Evolutionary conservation across 805 yeast genomes (phyloP).

Genomic region (Hanseniaspora nectarophila): DNA sequence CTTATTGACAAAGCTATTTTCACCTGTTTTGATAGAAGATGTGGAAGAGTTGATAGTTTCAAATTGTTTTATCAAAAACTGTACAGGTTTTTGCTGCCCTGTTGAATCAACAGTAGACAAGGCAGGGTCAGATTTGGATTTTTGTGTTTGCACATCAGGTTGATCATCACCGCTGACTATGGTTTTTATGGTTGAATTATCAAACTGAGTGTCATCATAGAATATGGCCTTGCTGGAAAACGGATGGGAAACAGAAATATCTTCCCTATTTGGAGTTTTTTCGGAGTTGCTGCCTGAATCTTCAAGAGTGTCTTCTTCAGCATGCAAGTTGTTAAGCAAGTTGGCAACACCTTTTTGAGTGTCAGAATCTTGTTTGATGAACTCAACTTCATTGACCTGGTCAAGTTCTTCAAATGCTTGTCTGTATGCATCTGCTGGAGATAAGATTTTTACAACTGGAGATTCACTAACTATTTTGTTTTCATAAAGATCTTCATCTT

Average conservation of each 20-base stretch:
- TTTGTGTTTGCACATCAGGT: background rate
- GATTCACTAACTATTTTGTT: background rate
- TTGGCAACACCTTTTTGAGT: background rate
- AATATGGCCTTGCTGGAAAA: background rate
- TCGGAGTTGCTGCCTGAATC: background rate
- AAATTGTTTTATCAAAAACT: slow-evolving; percentile 1
- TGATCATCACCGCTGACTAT: background rate
- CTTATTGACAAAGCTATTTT: slow-evolving; percentile 5
- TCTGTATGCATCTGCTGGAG: background rate
- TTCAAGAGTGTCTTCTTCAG: background rate
- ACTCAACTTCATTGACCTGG: background rate
- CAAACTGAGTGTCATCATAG: background rate
- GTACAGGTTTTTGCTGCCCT: slow-evolving; percentile 3
- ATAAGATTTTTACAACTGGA: background rate
- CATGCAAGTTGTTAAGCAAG: background rate
- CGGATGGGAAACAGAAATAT: background rate
- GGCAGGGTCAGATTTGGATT: background rate
- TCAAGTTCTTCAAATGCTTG: background rate
- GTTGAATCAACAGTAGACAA: background rate
- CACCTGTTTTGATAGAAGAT: background rate
- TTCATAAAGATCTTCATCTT: background rate
- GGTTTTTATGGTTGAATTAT: background rate
- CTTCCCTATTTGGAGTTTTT: background rate
- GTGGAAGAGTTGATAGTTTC: background rate
- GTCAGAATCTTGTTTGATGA: background rate